Evolutionary conservation across 139 green algal species (phyloP).

Genomic region (Tetradesmus lagerheimii): DNA sequence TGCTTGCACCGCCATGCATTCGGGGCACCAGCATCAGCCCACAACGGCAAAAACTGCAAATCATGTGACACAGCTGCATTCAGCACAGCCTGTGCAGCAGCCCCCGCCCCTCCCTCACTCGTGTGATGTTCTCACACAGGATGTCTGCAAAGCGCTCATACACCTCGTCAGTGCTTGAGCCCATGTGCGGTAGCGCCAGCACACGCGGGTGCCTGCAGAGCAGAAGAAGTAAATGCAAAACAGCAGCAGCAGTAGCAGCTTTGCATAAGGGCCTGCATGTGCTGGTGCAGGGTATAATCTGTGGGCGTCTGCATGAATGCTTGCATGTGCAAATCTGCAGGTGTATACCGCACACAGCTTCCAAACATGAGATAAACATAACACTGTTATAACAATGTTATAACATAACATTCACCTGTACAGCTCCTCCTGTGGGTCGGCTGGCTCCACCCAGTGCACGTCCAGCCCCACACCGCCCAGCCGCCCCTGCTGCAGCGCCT

Average conservation of each 20-base stretch:
- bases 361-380: neutral
- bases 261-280: neutral
- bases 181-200: constrained; percentile 62
- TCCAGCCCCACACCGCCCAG: constrained; percentile 71
- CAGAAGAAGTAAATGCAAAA: neutral
- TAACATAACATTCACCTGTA: constrained; percentile 42
- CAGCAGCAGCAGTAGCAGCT: constrained; percentile 5
- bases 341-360: neutral
- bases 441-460: constrained; percentile 69
- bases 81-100: constrained; percentile 55
- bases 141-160: constrained; percentile 50
- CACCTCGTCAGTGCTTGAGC: constrained; percentile 49
- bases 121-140: constrained; percentile 53
- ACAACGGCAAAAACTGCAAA: no score
- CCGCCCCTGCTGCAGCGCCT: constrained; percentile 45
- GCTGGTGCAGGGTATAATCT: neutral
- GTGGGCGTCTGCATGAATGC: neutral
- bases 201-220: constrained; percentile 57
- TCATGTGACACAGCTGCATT: neutral
- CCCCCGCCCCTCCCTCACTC: constrained; percentile 49
- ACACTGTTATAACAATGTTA: neutral
- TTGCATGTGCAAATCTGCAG: neutral
- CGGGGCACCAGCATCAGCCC: no score
- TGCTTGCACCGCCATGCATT: no score
- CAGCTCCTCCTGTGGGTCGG: constrained; percentile 59